Percentiles rank a stretch among this genome's conserved stretches.
phyloP scores from a whole-genome alignment of 2,329 filamentous ascomycete species.

The Curvularia eragrostidis region DNA sequence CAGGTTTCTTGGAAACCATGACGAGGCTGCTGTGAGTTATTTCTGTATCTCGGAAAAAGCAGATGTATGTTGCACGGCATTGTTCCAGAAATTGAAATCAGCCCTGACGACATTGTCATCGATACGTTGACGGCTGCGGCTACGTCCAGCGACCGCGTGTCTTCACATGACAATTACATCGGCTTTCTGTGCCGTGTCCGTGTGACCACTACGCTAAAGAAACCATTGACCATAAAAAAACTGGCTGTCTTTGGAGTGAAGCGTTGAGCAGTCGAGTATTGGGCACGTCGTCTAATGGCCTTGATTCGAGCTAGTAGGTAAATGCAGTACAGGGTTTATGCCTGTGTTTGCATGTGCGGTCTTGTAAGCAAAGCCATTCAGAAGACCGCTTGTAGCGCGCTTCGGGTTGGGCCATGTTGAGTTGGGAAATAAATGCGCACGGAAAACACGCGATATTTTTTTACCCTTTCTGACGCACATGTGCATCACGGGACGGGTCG shows the following conservation, averaged over 20 bases:
- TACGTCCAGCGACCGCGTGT: neutral
- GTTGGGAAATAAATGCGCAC: constrained; percentile 8
- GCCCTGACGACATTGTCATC: no score
- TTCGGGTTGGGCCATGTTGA: constrained; percentile 9
- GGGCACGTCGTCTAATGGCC: neutral
- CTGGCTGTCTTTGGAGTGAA: no score
- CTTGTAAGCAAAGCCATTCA: constrained; percentile 19
- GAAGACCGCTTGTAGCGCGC: constrained; percentile 22
- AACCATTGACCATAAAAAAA: neutral
- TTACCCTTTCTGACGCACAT: constrained; percentile 5
- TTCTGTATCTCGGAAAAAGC: neutral
- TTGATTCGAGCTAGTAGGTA: constrained; percentile 11
- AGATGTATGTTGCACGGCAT: no score
- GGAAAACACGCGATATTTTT: constrained; percentile 4
- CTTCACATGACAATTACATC: neutral
- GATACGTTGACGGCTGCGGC: no score
- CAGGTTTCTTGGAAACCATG: neutral
- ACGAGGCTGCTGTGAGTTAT: neutral
- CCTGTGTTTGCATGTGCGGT: constrained; percentile 11
- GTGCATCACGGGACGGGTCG: constrained; percentile 14
- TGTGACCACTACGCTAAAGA: neutral
- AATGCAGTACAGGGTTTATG: constrained; percentile 8
- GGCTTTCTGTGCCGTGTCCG: neutral
- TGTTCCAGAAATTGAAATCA: no score
- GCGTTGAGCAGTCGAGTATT: constrained; percentile 3